Evolutionary conservation across 345 rosid species (phyloP).

Genomic region (Brassica incana): DNA sequence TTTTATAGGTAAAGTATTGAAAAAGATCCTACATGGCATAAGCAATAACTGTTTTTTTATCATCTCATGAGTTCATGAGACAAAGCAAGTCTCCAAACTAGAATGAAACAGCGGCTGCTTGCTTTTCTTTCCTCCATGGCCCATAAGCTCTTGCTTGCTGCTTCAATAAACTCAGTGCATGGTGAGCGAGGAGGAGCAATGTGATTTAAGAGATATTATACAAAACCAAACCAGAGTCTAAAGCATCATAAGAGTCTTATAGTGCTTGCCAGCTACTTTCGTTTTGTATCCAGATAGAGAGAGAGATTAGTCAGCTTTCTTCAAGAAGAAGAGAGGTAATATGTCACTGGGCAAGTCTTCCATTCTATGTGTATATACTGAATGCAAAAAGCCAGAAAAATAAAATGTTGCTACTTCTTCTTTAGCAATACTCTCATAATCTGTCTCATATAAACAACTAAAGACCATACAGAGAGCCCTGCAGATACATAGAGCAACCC

Average conservation of each 20-base stretch:
- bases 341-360: conserved; percentile 30
- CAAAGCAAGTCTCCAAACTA: conserved; percentile 8
- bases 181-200: neutral
- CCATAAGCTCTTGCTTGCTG: conserved; percentile 17
- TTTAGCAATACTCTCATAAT: conserved; percentile 65
- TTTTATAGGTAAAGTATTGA: neutral
- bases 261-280: conserved; percentile 35
- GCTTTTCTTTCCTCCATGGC: conserved; percentile 14
- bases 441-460: conserved; percentile 82
- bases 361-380: conserved; percentile 36
- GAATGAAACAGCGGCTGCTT: conserved; percentile 9
- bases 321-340: conserved; percentile 27
- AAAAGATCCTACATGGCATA: conserved; percentile 18
- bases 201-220: conserved; percentile 31
- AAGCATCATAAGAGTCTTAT: conserved; percentile 36
- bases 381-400: conserved; percentile 20
- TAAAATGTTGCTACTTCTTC: conserved; percentile 47
- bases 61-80: conserved; percentile 10
- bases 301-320: conserved; percentile 35
- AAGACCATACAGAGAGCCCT: conserved; percentile 88
- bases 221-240: conserved; percentile 28
- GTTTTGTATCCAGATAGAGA: conserved; percentile 12
- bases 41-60: conserved; percentile 13
- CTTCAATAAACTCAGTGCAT: conserved; percentile 16
- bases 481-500: conserved; percentile 87